Evolutionary conservation across 1,139 yeast genomes (phyloP), one percentile per base, ranked within the genome.

Genomic region (Candida buenavistaensis): DNA sequence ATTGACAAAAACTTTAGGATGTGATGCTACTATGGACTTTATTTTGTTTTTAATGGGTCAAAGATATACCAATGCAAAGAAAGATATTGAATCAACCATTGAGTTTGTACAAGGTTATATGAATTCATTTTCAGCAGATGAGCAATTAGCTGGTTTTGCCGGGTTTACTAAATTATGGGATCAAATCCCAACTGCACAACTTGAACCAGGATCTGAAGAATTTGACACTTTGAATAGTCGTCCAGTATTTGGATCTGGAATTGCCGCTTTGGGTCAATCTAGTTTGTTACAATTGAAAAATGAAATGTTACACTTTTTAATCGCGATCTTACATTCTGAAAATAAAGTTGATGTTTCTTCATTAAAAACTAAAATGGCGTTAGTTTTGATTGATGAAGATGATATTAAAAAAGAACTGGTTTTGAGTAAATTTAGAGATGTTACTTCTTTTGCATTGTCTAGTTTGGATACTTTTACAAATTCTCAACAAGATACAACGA

Each of bases 11-110:
- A 84, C 97, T 2, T 68, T 92, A 43, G 90, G 92, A n/a, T 68
- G 82, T 31, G 70, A 68, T 9, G 63, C 70, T 31, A 78, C 95
- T 2, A 68, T 90, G 47, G 87, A 85, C 47, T 69, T 85, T 34
- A 73, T 92, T 32, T 60, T 90, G 46, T 82, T 87, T 51, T 71
- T 92, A 49, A 74, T 90, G 50, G 92, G 95, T 29, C 87, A 79
- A 50, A 95, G 87, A 54, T 86, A 76, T 52, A 75, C 82, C 6
- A 68, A 66, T 23, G 78, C 75, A 49, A 76, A 78, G 47, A 85
- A 80, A 32, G 96, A 87, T 38, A 76, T 87, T 20, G 72, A 75
- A 42, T 68, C 82, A 1, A 62, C 85, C 30, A 62, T 80, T 38
- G 95, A 86, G 44, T 92, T 92, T 55, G 70, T 84, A 2, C 71